Conservation (phyloP, 257 asterid species). For the Nicotiana tabacum region DNA sequence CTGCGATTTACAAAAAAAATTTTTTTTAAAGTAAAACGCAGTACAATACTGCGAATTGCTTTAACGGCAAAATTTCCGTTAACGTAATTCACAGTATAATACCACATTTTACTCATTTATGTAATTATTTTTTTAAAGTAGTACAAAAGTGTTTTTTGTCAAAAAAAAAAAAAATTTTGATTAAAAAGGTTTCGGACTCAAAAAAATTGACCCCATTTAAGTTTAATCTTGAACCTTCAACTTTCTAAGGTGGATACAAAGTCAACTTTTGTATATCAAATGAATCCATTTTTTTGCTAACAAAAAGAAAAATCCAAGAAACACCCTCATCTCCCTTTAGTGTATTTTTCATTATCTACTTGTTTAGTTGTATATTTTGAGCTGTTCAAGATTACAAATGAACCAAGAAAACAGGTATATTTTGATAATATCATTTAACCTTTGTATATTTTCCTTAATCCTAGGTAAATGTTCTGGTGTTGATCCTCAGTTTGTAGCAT, state of each 20-base stretch:
- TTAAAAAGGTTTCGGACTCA: too few species aligned
- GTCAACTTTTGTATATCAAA: conserved; percentile 12
- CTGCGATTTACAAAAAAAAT: too few species aligned
- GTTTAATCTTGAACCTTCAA: conserved; percentile 6
- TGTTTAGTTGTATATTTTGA: conserved; percentile 5
- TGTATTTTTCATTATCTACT: not conserved
- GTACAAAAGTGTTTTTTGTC: too few species aligned
- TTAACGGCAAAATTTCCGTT: too few species aligned
- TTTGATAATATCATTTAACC: conserved; percentile 9
- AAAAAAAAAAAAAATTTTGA: too few species aligned
- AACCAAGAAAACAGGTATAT: conserved; percentile 7
- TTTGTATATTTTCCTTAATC: conserved; percentile 25
- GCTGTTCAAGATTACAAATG: conserved; percentile 24
- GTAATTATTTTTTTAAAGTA: too few species aligned
- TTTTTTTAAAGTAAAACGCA: too few species aligned
- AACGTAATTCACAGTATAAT: too few species aligned
- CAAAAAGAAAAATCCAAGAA: not conserved
- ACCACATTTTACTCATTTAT: too few species aligned
- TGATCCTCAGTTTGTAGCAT: conserved; percentile 37
- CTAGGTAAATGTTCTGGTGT: conserved; percentile 24
- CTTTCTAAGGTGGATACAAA: conserved; percentile 25
- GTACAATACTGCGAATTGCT: too few species aligned
- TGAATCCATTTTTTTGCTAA: conserved; percentile 16
- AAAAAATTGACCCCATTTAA: not conserved
- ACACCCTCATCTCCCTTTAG: not conserved